These are phyloP conservation scores for Sugiyamaella qingdaonensis DNA, from an alignment of 805 yeast species.

Conservation along the genomic window DNA sequence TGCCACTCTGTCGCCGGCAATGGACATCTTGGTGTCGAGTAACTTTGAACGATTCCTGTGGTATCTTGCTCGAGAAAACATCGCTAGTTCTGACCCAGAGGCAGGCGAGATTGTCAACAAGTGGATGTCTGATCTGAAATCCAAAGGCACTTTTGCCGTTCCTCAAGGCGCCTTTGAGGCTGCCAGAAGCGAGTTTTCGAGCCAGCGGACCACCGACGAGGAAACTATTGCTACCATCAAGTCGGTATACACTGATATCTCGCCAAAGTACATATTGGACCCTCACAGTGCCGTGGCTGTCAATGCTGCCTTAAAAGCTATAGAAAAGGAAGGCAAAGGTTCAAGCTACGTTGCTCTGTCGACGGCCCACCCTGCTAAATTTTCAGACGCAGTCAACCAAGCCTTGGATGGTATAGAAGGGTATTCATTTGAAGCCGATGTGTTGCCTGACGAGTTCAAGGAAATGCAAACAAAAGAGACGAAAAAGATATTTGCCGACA, in stretches of 20 bases:
- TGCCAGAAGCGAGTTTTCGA: slow-evolving; percentile 66
- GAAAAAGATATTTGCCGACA: slow-evolving; percentile 66
- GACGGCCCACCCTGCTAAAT: slow-evolving; percentile 99
- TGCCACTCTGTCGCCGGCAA: slow-evolving; percentile 93
- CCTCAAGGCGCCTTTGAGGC: slow-evolving; percentile 58
- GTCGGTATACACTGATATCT: slow-evolving; percentile 52
- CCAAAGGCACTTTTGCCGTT: slow-evolving; percentile 71
- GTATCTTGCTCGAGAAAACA: slow-evolving; percentile 79
- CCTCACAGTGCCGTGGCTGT: slow-evolving; percentile 98
- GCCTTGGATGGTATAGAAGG: slow-evolving; percentile 63
- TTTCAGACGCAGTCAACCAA: slow-evolving; percentile 88
- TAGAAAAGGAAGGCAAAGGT: slow-evolving; percentile 34
- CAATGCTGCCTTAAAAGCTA: slow-evolving; percentile 58
- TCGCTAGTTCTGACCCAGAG: slow-evolving; percentile 50
- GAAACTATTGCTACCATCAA: slow-evolving; percentile 80
- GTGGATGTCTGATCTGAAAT: slow-evolving; percentile 78
- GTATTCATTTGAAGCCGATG: slow-evolving; percentile 83
- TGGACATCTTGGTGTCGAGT: slow-evolving; percentile 94
- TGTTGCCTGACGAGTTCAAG: slow-evolving; percentile 83
- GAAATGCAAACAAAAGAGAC: slow-evolving; percentile 65
- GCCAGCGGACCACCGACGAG: slow-evolving; percentile 73
- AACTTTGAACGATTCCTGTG: slow-evolving; percentile 95
- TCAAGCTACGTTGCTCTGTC: slow-evolving; percentile 66
- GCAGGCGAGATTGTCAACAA: slow-evolving; percentile 69
- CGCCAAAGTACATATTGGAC: slow-evolving; percentile 70